Evolutionary conservation across 371 early-diverging fungal genomes (phyloP).

Genomic region (Homolaphlyctis polyrhiza): DNA sequence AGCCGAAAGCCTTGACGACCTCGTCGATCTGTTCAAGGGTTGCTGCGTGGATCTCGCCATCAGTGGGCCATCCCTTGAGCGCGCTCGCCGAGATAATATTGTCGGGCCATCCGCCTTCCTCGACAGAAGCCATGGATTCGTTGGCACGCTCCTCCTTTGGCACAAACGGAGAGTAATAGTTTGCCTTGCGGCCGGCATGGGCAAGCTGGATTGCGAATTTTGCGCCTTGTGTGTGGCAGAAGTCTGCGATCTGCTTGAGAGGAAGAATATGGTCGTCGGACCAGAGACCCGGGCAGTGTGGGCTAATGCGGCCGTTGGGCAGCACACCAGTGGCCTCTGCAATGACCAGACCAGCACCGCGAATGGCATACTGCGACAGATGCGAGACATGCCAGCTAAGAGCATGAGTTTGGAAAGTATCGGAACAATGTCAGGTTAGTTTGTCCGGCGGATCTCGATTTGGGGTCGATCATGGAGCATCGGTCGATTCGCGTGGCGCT

Average conservation of each 20-base stretch:
- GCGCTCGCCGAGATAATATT: constrained; percentile 70
- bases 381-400: constrained; percentile 58
- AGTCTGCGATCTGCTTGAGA: constrained; percentile 55
- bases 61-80: constrained; percentile 39
- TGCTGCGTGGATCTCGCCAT: constrained; percentile 54
- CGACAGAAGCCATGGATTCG: constrained; percentile 22
- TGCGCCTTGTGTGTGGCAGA: constrained; percentile 56
- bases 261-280: constrained; percentile 65
- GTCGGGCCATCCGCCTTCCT: constrained; percentile 72
- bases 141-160: constrained; percentile 24
- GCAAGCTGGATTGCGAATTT: constrained; percentile 70
- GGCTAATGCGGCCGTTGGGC: constrained; percentile 72
- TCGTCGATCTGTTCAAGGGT: constrained; percentile 58
- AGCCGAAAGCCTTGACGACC: constrained; percentile 56
- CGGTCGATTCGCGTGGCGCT: too few species aligned
- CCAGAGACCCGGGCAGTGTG: constrained; percentile 73
- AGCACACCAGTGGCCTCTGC: constrained; percentile 77
- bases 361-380: constrained; percentile 61
- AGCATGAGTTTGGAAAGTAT: too few species aligned
- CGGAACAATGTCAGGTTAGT: too few species aligned
- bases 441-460: too few species aligned
- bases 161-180: constrained; percentile 44
- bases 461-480: too few species aligned
- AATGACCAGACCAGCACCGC: constrained; percentile 69
- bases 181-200: constrained; percentile 80